phyloP scores from a whole-genome alignment of 1,284 basidiomycete species.

The Heterobasidion occidentale region DNA sequence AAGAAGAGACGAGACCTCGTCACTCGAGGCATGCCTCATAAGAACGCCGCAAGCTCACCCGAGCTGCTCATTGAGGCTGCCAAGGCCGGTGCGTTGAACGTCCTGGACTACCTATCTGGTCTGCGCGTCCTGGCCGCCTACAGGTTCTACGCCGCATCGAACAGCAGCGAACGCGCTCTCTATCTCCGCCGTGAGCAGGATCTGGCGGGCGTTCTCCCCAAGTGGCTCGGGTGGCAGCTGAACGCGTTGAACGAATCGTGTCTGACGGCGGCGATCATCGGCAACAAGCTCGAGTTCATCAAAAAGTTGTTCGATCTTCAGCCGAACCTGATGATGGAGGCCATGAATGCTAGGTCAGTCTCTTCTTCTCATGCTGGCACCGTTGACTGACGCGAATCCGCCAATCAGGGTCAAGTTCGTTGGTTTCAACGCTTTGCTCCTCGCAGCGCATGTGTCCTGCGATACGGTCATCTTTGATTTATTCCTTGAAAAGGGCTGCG shows the following conservation, averaged over 20 bases:
- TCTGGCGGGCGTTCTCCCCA: conserved; percentile 31
- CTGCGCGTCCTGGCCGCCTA: conserved; percentile 26
- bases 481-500: conserved; percentile 37
- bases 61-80: conserved; percentile 38
- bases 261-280: conserved; percentile 32
- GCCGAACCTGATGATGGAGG: conserved; percentile 29
- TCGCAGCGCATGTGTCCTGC: conserved; percentile 28
- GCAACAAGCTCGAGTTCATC: conserved; percentile 25
- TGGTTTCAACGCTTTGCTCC: conserved; percentile 33
- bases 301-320: conserved; percentile 34
- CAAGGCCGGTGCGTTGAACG: conserved; percentile 18
- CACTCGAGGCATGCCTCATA: background rate
- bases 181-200: conserved; percentile 26
- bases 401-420: conserved; percentile 33
- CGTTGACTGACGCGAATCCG: background rate
- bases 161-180: conserved; percentile 31
- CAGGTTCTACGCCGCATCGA: conserved; percentile 33
- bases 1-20: conserved; percentile 49
- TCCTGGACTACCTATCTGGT: conserved; percentile 39
- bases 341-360: conserved; percentile 34
- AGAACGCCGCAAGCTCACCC: background rate
- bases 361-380: background rate
- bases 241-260: conserved; percentile 41
- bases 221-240: conserved; percentile 40
- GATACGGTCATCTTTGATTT: conserved; percentile 36